These are phyloP conservation scores for Penicillium sp. DNA, from an alignment of 2,329 filamentous ascomycete species.

Conservation along the genomic window DNA sequence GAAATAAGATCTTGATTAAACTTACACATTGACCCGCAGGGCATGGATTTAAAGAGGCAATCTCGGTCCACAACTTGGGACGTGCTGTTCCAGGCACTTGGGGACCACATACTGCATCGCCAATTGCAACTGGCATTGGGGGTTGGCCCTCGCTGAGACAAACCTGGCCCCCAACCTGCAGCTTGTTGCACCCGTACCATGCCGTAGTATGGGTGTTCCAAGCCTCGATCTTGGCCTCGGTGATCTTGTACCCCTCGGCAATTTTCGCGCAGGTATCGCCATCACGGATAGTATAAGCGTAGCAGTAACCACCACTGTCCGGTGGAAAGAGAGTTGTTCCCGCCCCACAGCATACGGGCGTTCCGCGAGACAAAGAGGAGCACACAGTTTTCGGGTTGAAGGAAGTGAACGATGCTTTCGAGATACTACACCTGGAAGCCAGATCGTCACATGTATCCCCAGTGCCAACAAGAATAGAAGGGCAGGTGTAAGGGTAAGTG, in stretches of 20 bases:
- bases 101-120: slow-evolving; percentile 3
- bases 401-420: not conserved
- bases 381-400: not conserved
- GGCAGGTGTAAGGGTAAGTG: not conserved
- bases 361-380: not conserved
- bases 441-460: slow-evolving; percentile 1
- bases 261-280: not conserved
- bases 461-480: not conserved
- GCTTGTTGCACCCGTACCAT: not conserved
- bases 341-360: not conserved
- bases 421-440: not conserved
- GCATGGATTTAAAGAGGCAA: slow-evolving; percentile 6
- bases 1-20: not conserved
- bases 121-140: slow-evolving; percentile 2
- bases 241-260: not conserved
- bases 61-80: not conserved
- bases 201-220: slow-evolving; percentile 1
- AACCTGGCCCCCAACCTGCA: not conserved
- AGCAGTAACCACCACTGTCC: not conserved
- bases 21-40: slow-evolving; percentile 8
- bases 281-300: not conserved
- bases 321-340: not conserved
- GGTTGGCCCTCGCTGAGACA: not conserved
- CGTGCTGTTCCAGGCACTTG: slow-evolving; percentile 7
- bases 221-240: not conserved